phyloP scores from a whole-genome alignment of 192 early-diverging fungal species.

The Lunasporangiospora selenospora region DNA sequence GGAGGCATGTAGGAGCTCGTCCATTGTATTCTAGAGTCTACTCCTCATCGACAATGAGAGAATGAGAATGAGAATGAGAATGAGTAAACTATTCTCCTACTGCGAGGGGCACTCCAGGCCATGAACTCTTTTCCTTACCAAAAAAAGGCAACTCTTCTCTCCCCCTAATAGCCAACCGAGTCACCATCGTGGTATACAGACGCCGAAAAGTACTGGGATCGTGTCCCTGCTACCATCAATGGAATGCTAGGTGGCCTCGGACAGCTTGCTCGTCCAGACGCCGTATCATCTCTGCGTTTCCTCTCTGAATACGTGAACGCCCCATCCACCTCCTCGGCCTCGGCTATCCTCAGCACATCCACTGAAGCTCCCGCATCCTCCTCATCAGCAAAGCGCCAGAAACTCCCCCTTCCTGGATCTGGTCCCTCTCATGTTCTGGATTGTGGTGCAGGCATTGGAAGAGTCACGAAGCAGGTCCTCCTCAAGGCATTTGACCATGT shows the following conservation, averaged over 20 bases:
- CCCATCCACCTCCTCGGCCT: slow-evolving; percentile 4
- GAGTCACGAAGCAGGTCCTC: slow-evolving; percentile 89
- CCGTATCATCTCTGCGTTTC: slow-evolving; percentile 71
- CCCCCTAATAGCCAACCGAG: slow-evolving; percentile 23
- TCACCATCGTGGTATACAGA: slow-evolving; percentile 70
- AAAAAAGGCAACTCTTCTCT: not conserved
- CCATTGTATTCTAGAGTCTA: no score
- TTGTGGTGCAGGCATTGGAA: slow-evolving; percentile 96
- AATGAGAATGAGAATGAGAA: no score
- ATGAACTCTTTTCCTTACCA: not conserved
- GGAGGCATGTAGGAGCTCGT: no score
- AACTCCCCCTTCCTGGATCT: slow-evolving; percentile 31
- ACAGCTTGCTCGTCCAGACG: slow-evolving; percentile 74
- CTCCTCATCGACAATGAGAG: no score
- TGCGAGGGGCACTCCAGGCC: no score
- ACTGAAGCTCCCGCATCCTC: slow-evolving; percentile 3
- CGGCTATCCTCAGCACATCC: slow-evolving; percentile 21
- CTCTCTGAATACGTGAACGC: slow-evolving; percentile 66
- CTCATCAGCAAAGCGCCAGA: slow-evolving; percentile 16
- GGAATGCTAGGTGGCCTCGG: slow-evolving; percentile 95
- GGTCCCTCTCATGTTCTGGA: slow-evolving; percentile 63
- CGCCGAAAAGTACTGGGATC: slow-evolving; percentile 64
- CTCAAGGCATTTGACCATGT: slow-evolving; percentile 80
- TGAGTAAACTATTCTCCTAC: no score
- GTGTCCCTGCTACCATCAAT: slow-evolving; percentile 69